Conservation (phyloP, 495 filamentous ascomycete genomes). For the Wilcoxina mikolae region DNA sequence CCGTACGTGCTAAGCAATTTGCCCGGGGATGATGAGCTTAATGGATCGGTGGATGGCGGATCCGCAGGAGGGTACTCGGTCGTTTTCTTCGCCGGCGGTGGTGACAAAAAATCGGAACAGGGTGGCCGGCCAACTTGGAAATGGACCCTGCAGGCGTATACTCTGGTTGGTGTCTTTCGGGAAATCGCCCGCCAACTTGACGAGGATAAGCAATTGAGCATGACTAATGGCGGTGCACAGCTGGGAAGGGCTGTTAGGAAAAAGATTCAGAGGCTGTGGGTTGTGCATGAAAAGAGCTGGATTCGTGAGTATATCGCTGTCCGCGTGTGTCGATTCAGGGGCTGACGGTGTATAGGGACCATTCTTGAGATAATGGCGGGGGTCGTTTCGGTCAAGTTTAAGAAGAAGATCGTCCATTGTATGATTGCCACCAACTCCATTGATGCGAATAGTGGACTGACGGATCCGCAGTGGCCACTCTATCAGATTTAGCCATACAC, state of each 20-base stretch:
- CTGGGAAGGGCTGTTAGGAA: slow-evolving; percentile 40
- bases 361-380: slow-evolving; percentile 43
- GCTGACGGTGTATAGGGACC: slow-evolving; percentile 25
- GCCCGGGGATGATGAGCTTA: slow-evolving; percentile 40
- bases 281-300: slow-evolving; percentile 45
- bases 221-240: slow-evolving; percentile 17
- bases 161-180: slow-evolving; percentile 28
- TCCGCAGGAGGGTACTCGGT: slow-evolving; percentile 42
- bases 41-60: slow-evolving; percentile 31
- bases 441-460: background rate
- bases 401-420: slow-evolving; percentile 42
- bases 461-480: slow-evolving; percentile 33
- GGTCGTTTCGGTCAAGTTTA: slow-evolving; percentile 43
- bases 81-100: slow-evolving; percentile 41
- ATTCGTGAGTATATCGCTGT: slow-evolving; percentile 28
- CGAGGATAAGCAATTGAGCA: background rate
- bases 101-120: slow-evolving; percentile 19
- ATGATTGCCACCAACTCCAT: slow-evolving; percentile 16
- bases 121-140: slow-evolving; percentile 37
- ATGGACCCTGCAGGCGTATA: slow-evolving; percentile 45
- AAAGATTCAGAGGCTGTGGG: slow-evolving; percentile 39
- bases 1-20: slow-evolving; percentile 42
- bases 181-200: background rate
- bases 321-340: background rate
- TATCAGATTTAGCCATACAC: slow-evolving; percentile 35